Base-by-base conservation (phyloP, 1,284 basidiomycete species). In the Rhizoctonia solani region DNA sequence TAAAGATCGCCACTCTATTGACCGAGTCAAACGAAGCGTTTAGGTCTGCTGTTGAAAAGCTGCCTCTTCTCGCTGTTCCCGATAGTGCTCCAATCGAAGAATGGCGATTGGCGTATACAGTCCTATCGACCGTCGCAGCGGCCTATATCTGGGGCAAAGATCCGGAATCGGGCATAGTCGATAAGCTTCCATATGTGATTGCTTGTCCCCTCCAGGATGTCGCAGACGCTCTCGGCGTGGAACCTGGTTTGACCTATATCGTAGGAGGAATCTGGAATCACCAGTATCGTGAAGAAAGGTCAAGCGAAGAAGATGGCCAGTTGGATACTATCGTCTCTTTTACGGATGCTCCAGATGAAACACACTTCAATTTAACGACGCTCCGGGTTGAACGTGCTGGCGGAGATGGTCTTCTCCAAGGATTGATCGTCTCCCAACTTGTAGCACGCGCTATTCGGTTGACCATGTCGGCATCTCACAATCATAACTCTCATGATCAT, bases 251-350 rank as follows among this genome's bases (percentile, higher is more conserved):
- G 9, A 49, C 56, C 8, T 59, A 59, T 46, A 32, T 49, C 4
- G 25, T 46, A 9, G 56, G 56, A 13, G 56, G 44, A 29, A 59
- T 59, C 8, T 59, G 56, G 56, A 59, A 59, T 21, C 56, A 59
- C 30, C 30, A 19, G 16, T 59, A 59, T 21, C 30, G 25, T 14
- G 56, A 49, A 37, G 42, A 13, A 2, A 25, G 6, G 29, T 23
- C 44, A 14, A 19, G 11, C 13, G 44, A 49, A n/a, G 56, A 59
- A 32, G 56, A 59, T 46, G 42, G 3, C 1, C 42, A 49, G 30
- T 23, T 59, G 25, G 44, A 59, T 6, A 29, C 23, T 21, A 59
- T 59, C 13, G 56, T 59, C 25, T 59, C 56, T 8, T 59, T 59
- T n/a, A 59, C 56, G 8, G 56, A 46, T 9, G 44, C 56, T 6